Conservation (phyloP, 2,329 filamentous ascomycete genomes). For the Alternaria arborescens region DNA sequence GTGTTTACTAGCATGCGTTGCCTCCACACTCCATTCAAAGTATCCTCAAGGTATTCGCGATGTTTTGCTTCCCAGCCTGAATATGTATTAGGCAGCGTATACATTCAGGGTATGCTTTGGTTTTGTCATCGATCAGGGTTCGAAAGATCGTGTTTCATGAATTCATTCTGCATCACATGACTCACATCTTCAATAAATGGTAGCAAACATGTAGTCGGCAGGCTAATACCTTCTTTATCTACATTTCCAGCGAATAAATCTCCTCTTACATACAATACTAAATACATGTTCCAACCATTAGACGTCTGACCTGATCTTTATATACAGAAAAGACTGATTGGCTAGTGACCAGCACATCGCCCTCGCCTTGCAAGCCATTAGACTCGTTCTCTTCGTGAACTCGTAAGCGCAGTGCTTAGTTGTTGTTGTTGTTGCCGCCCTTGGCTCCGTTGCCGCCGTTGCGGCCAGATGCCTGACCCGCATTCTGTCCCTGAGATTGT, state of each 20-base stretch:
- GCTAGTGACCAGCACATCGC: slow-evolving; percentile 17
- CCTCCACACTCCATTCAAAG: background rate
- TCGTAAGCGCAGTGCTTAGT: background rate
- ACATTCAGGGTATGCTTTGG: too few species aligned
- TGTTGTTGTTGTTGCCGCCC: slow-evolving; percentile 9
- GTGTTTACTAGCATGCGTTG: background rate
- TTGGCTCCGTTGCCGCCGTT: background rate
- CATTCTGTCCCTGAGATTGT: slow-evolving; percentile 3
- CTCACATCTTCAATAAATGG: background rate
- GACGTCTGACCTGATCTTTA: background rate
- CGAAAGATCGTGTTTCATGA: background rate
- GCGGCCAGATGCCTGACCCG: background rate
- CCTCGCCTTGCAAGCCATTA: background rate
- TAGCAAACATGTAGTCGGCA: background rate
- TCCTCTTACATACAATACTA: background rate
- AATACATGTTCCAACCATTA: slow-evolving; percentile 7
- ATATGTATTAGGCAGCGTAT: too few species aligned
- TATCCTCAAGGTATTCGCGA: too few species aligned
- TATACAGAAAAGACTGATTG: slow-evolving; percentile 8
- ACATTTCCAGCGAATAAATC: background rate
- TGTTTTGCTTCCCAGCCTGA: too few species aligned
- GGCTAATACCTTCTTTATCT: slow-evolving; percentile 4
- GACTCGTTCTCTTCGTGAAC: background rate
- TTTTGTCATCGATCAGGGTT: background rate
- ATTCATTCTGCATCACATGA: background rate